phyloP scores from a whole-genome alignment of 176 grass and related monocot species.

The Oryza australiensis region DNA sequence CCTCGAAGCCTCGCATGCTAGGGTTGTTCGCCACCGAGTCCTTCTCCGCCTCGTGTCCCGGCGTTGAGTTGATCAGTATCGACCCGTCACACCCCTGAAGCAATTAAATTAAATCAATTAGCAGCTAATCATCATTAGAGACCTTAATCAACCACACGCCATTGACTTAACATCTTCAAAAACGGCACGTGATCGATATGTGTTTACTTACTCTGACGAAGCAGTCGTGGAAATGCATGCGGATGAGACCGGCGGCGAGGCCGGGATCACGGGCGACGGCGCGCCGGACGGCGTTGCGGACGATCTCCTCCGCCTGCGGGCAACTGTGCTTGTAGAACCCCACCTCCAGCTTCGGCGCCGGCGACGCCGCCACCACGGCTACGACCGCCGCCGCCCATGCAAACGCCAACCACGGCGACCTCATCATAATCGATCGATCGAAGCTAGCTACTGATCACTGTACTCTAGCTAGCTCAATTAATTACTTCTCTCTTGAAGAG shows the following conservation, averaged over 20 bases:
- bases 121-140: background rate
- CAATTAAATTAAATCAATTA: background rate
- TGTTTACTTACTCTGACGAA: conserved; percentile 50
- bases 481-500: background rate
- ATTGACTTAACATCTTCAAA: too few relatives aligned
- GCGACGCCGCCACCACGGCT: background rate
- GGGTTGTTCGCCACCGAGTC: conserved; percentile 40
- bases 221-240: conserved; percentile 89
- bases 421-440: background rate
- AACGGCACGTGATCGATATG: too few relatives aligned
- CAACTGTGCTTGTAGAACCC: conserved; percentile 68
- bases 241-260: conserved; percentile 56
- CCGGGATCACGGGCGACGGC: conserved; percentile 34
- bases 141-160: too few relatives aligned
- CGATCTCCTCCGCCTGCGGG: conserved; percentile 60
- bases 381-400: background rate
- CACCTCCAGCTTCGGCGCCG: conserved; percentile 16
- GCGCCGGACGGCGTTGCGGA: conserved; percentile 53
- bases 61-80: conserved; percentile 47
- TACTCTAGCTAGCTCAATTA: background rate
- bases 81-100: conserved; percentile 54
- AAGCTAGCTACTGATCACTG: background rate
- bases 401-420: conserved; percentile 5
- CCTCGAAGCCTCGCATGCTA: conserved; percentile 54
- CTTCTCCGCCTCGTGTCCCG: conserved; percentile 41